A percentile compares a stretch with the other conserved stretches of the same genome.
Evolutionary conservation across 2,329 filamentous ascomycete species (phyloP).

Genomic region (Penicillium polonicum): DNA sequence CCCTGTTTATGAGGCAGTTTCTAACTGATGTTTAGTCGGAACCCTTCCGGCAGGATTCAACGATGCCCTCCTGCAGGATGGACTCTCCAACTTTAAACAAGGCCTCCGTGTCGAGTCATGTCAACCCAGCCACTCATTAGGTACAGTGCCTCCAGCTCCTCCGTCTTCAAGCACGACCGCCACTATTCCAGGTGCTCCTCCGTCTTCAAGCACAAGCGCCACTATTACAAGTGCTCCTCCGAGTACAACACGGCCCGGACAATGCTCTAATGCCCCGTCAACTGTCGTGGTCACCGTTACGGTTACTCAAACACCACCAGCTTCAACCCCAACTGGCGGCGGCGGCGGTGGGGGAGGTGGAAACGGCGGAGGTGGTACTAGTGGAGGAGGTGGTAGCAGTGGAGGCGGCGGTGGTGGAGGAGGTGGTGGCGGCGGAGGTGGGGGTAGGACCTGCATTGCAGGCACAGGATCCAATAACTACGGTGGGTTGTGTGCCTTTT

Average conservation of each 20-base stretch:
- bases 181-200: not conserved
- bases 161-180: not conserved
- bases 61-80: slow-evolving; percentile 23
- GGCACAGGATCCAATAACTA: slow-evolving; percentile 33
- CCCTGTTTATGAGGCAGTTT: not conserved
- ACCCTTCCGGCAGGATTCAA: slow-evolving; percentile 21
- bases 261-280: not conserved
- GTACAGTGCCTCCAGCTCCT: slow-evolving; percentile 14
- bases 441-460: slow-evolving; percentile 20
- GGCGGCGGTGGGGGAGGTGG: not conserved
- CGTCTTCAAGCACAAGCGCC: not conserved
- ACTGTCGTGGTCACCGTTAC: slow-evolving; percentile 11
- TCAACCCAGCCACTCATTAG: slow-evolving; percentile 24
- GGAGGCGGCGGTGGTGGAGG: not conserved
- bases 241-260: not conserved
- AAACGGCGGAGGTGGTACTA: not conserved
- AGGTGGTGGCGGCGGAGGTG: slow-evolving; percentile 1
- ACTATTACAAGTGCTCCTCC: not conserved
- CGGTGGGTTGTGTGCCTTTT: slow-evolving; percentile 32
- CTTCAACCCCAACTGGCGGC: not conserved
- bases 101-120: slow-evolving; percentile 25
- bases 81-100: slow-evolving; percentile 21
- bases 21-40: slow-evolving; percentile 17
- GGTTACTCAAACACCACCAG: slow-evolving; percentile 1
- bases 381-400: not conserved